Conservation (phyloP, 2,329 filamentous ascomycete genomes). For the Clonostachys byssicola region DNA sequence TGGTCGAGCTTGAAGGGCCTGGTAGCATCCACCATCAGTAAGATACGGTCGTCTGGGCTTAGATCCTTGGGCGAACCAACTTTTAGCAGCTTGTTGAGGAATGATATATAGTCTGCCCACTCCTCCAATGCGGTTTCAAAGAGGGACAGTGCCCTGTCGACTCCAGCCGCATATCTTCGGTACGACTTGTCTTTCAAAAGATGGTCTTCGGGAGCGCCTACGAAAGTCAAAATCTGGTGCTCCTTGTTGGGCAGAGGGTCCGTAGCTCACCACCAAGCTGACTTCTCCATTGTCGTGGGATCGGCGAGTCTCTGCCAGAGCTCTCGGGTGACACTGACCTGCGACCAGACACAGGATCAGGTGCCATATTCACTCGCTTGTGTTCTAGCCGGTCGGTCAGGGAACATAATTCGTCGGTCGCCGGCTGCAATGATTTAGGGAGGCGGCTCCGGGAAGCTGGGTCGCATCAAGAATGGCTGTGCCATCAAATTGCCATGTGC, state of each 20-base stretch:
- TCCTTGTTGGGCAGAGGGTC: neutral
- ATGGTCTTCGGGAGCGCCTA: conserved; percentile 39
- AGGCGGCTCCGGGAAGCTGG: too few species aligned
- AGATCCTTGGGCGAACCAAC: conserved; percentile 30
- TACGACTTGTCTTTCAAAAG: conserved; percentile 63
- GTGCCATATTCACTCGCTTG: conserved; percentile 48
- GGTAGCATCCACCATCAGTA: conserved; percentile 3
- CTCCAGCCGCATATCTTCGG: conserved; percentile 82
- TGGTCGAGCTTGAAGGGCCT: conserved; percentile 87
- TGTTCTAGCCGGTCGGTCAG: conserved; percentile 7
- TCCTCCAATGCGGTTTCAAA: conserved; percentile 94
- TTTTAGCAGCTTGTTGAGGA: conserved; percentile 86
- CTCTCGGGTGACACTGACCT: conserved; percentile 72
- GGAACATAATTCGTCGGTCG: conserved; percentile 10
- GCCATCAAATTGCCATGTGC: too few species aligned
- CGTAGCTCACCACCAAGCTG: conserved; percentile 59
- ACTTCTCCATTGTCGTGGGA: conserved; percentile 71
- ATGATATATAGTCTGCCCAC: conserved; percentile 99
- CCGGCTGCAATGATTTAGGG: too few species aligned
- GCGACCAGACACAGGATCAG: conserved; percentile 53
- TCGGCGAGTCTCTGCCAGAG: conserved; percentile 77
- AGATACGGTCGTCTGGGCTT: neutral
- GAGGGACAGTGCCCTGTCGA: conserved; percentile 81
- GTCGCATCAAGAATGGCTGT: too few species aligned
- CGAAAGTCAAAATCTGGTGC: conserved; percentile 5